These are phyloP conservation scores for Gardenia jasminoides DNA, from an alignment of 257 asterid genomes.

Conservation along the genomic window DNA sequence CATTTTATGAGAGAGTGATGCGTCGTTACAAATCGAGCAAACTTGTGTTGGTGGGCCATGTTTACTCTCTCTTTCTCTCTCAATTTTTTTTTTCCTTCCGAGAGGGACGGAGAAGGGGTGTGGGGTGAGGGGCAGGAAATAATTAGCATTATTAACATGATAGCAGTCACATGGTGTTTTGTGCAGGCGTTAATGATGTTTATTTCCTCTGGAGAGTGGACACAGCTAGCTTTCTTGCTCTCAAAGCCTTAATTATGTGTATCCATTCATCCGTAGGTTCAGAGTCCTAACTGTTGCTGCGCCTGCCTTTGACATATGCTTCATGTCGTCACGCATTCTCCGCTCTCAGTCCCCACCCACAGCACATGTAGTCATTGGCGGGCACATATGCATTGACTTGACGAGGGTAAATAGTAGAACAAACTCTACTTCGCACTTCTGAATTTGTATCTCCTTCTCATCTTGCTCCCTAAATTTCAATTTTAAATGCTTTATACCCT, in stretches of 20 bases:
- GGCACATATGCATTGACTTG: constrained; percentile 14
- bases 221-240: constrained; percentile 21
- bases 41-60: no score
- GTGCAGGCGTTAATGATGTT: constrained; percentile 45
- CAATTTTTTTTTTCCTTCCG: neutral
- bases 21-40: no score
- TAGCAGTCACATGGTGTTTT: constrained; percentile 42
- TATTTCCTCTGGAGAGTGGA: constrained; percentile 45
- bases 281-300: constrained; percentile 12
- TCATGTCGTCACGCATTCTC: constrained; percentile 28
- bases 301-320: neutral
- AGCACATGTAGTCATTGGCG: neutral
- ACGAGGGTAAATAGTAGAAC: no score
- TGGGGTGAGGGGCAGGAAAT: no score
- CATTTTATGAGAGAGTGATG: no score
- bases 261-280: constrained; percentile 1
- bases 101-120: neutral
- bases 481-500: no score
- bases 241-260: constrained; percentile 16
- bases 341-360: neutral
- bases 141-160: constrained; percentile 15
- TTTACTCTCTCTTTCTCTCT: no score
- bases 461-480: no score
- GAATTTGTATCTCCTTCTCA: no score
- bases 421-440: no score